Evolutionary conservation across 345 rosid species (phyloP).

Genomic region (Ceriops decandra): DNA sequence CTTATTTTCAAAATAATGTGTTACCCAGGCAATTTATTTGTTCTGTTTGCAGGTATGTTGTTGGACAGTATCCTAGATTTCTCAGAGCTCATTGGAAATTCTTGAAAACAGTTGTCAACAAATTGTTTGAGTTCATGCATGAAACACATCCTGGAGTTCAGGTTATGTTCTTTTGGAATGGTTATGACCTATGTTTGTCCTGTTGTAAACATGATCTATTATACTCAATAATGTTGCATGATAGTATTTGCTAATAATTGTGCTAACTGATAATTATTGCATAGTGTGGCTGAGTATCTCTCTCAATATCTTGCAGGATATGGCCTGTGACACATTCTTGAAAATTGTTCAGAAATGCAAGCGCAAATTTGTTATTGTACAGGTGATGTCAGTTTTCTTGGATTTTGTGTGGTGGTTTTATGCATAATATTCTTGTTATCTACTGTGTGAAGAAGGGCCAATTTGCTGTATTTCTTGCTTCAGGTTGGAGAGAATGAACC

Average conservation of each 20-base stretch:
- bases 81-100: constrained; percentile 99
- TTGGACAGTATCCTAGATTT: constrained; percentile 98
- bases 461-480: constrained; percentile 12
- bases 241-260: neutral
- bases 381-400: constrained; percentile 39
- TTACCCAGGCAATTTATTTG: neutral
- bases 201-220: neutral
- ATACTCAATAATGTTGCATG: neutral
- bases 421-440: neutral
- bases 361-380: constrained; percentile 87
- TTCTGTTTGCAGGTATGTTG: constrained; percentile 80
- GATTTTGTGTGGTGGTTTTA: neutral
- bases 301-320: constrained; percentile 56
- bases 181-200: neutral
- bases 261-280: neutral
- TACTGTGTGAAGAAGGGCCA: neutral
- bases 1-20: too few relatives aligned
- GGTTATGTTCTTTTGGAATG: constrained; percentile 36
- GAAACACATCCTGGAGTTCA: constrained; percentile 99
- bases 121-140: constrained; percentile 98
- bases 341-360: constrained; percentile 99
- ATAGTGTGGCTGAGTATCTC: neutral
- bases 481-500: constrained; percentile 98
- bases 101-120: constrained; percentile 95
- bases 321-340: constrained; percentile 99